Evolutionary conservation across 805 yeast species (phyloP), one percentile per base, ranked within the genome.

Genomic region (Cyberlindnera xishuangbannaensis): DNA sequence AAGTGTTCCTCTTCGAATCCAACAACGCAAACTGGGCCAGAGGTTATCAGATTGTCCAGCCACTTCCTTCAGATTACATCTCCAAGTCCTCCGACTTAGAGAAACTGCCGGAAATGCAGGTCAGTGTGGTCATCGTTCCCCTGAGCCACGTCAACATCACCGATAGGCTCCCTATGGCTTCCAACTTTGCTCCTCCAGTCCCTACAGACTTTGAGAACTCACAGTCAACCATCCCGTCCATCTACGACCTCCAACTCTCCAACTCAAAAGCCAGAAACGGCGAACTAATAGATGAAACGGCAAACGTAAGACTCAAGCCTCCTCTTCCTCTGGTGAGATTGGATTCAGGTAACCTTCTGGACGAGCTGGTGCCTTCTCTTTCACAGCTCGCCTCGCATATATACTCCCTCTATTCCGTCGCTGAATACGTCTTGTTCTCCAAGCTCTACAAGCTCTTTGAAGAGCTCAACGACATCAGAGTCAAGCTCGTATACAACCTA

Each of bases 11-110:
- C 14, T 82, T 84, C 51, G 95, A 85, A 51, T 61, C 69, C 30
- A 64, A 71, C 55, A 56, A 61, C 25, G 65, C 66, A 15, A 69
- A 69, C 41, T 86, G 95, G 95, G 85, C 78, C 16, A 67, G 95
- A 46, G 95, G 87, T 10, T 85, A 86, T 55, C 66, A 74, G 4
- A 61, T 81, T 22, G 62, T 79, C 24, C 70, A 76, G 38, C 88
- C 94, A 6, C 60, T 76, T 34, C 90, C 90, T 1, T 67, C 74
- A 20, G 85, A 79, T 50, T 81, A 76, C 55, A 70, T 78, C 23
- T 74, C 82, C 11, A 67, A 76, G 36, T 51, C 60, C 2, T 70
- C 75, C 18, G 71, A 74, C 43, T 62, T 76, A 43, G 83, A 79
- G 33, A 73, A 72, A 34, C 60, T 82, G 33, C 86, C 87, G 0